Evolutionary conservation across 2,329 filamentous ascomycete genomes (phyloP), one percentile per base, ranked within the genome.

Genomic region (Ciborinia camelliae): DNA sequence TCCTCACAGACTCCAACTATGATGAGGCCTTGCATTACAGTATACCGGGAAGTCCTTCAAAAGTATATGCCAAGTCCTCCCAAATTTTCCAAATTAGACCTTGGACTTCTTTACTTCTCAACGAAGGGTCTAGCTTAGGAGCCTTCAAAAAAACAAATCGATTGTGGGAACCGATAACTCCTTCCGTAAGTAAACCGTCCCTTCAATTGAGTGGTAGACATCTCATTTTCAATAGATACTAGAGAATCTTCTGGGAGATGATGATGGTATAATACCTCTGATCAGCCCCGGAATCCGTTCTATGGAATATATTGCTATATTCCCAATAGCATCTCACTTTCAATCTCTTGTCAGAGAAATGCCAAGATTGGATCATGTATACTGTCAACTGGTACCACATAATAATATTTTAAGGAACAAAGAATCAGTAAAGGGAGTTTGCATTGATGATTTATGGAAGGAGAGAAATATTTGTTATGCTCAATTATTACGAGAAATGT

Each of bases 51-150:
- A 18, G 5, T 15, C n/a, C 37, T 26, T 35, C n/a, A n/a, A n/a
- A n/a, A n/a, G n/a, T n/a, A n/a, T 62, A 50, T 55, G 58, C 59
- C 45, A 48, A 23, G 39, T 45, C 41, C 4, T 65, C 61, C 3
- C 39, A 58, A 10, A 43, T 74, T 0, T 72, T 74, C 45, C 52
- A 68, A 15, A 63, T 71, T 43, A 57, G 71, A 28, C 82, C 83
- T 2, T 93, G 90, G 90, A 81, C 80, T 0, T 81, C 83, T 23
- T 71, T 92, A 0, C 78, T 84, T 2, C 83, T 92, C 68, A 93
- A 93, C 73, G 90, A 94, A 77, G 89, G 89, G 10, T 91, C 89
- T 0, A 91, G 86, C 5, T 82, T 89, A n/a, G 82, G 82, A 65
- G 88, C 86, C 7, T 93, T n/a, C n/a, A n/a, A 83, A 59, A 63